Base-by-base conservation (phyloP, 257 asterid genomes). In the Lavandula angustifolia region DNA sequence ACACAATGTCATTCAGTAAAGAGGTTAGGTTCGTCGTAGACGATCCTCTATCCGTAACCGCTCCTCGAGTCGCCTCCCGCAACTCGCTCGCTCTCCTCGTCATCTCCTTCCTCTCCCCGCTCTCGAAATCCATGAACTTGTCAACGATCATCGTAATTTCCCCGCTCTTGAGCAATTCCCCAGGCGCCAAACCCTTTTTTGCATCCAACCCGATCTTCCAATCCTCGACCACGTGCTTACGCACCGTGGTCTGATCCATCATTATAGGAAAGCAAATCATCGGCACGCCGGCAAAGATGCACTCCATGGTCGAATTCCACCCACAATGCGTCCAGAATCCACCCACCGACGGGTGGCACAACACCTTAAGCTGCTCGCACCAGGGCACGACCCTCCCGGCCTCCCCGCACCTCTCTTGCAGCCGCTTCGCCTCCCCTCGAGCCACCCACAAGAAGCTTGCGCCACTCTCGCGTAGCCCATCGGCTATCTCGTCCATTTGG, bases 251-350 rank as follows among this genome's bases (percentile, higher is more conserved):
- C 34, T 85, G 95, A 63, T 86, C 89, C 80, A 79, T 75, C 1
- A 64, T 54, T 9, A 88, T 66, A 0, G 94, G 94, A 63, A 80
- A 75, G 5, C 86, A 73, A 32, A 88, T 86, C 29, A 82, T 73
- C 0, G 95, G 91, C 14, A 78, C 75, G 2, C 89, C 94, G 3
- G 76, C 73, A 68, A 74, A 80, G 35, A 82, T 74, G 16, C 79
- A 80, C 62, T 83, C 96, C 79, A 74, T 76, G 0, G 86, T 87
- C 0, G 94, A 87, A 55, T 80, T 87, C 87, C 91, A 87, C 4
- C 95, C 95, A 6, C 95, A 83, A 46, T 88, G 94, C 0, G 94
- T 79, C 96, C 94, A 88, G 54, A 88, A 88, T 16, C 94, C 96
- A 0, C 91, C 91, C 1, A 85, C 66, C 0, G 87, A 69, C 52